phyloP scores from a whole-genome alignment of 108 stramenopile species.

The Mayamaea pseudoterrestris region DNA sequence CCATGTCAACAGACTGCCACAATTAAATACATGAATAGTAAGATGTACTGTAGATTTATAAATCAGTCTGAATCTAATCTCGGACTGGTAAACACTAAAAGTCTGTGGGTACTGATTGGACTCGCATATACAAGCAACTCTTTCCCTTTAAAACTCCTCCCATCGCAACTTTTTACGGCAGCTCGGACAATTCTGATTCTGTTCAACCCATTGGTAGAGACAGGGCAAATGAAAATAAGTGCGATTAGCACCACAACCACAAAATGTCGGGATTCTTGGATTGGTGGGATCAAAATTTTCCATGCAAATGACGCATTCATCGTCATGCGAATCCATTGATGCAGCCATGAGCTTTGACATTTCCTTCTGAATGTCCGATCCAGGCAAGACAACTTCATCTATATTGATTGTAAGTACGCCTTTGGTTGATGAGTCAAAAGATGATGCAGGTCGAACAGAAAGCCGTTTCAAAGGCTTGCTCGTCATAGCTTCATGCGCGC shows the following conservation, averaged over 20 bases:
- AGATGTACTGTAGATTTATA: too few relatives aligned
- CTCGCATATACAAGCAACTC: too few relatives aligned
- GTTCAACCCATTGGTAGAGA: conserved; percentile 36
- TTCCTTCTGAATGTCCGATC: conserved; percentile 18
- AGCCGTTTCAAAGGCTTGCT: too few relatives aligned
- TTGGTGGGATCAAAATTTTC: conserved; percentile 21
- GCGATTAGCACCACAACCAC: conserved; percentile 32
- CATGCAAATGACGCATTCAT: conserved; percentile 44
- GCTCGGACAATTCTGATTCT: conserved; percentile 18
- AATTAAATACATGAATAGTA: too few relatives aligned
- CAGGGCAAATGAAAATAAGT: conserved; percentile 40
- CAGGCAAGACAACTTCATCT: conserved; percentile 26
- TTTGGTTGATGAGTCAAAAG: too few relatives aligned
- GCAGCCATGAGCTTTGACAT: conserved; percentile 22
- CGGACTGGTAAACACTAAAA: too few relatives aligned
- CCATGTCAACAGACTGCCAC: too few relatives aligned
- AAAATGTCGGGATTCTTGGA: conserved; percentile 32
- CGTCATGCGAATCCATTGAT: conserved; percentile 6
- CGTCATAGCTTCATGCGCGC: too few relatives aligned
- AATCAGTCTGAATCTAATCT: too few relatives aligned
- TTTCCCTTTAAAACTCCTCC: conserved; percentile 38
- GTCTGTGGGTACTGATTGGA: too few relatives aligned
- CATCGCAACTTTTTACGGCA: conserved; percentile 20
- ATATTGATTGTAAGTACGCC: conserved; percentile 15
- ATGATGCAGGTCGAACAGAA: too few relatives aligned